Evolutionary conservation across 1,284 basidiomycete genomes (phyloP), one percentile per base, ranked within the genome.

Genomic region (Mycosarcoma mackinlayi): DNA sequence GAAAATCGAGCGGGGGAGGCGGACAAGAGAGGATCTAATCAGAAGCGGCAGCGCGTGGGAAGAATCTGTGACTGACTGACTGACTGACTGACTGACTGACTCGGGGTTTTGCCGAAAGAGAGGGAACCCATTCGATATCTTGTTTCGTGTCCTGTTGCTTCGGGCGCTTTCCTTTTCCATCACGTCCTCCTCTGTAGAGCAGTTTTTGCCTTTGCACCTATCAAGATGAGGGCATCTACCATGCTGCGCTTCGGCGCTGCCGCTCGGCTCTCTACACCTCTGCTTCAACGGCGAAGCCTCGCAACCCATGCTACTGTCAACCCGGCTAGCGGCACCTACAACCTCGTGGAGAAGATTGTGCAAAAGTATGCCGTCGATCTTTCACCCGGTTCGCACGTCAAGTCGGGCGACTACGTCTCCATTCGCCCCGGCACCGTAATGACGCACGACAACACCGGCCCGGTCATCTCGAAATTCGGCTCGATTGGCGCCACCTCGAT

Each of bases 391-490:
- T 74, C 76, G 42, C 70, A 76, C 34, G 92, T 98, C 71, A 89
- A 88, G 77, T 92, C 94, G 25, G 96, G 96, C 30, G 96, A 98
- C 89, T 98, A 98, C 89, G 94, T 98, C 47, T 97, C 97, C 92
- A 96, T 99, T 84, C 88, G 89, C 25, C 96, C 96, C 18, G 90
- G 96, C 82, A 92, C 96, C 87, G 94, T 98, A 55, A 84, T 85
- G 84, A 85, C 84, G 9, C 83, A 84, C 62, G 86, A 98, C 83
- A 98, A 98, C 84, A 98, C 95, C 11, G 95, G 94, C 0, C 95
- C 95, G 3, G 94, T 98, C 74, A 96, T 98, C 67, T 90, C 91
- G 80, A 82, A 82, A 71, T 99, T 98, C 87, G 91, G 92, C 64
- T 93, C 93, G 6, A 93, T 98, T 69, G 93, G 93, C 19, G 95